Percentiles rank a stretch among this genome's conserved stretches.
Evolutionary conservation across 352 stramenopile genomes (phyloP).

Genomic region (Phytophthora constricta): DNA sequence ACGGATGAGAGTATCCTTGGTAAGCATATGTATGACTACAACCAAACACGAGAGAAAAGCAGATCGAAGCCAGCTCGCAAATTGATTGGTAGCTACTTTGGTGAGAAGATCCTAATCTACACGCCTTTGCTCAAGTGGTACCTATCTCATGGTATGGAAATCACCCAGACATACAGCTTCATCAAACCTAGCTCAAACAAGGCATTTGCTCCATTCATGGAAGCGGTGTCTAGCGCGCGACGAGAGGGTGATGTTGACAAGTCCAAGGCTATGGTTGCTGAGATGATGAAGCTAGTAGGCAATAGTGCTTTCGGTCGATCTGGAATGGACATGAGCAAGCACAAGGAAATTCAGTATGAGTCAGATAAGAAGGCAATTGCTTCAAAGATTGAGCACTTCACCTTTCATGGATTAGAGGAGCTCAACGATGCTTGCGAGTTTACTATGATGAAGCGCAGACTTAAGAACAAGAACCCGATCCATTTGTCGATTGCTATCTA

Average conservation of each 20-base stretch:
- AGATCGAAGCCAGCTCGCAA: slow-evolving; percentile 23
- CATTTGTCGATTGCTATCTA: neutral
- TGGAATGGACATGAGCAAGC: slow-evolving; percentile 22
- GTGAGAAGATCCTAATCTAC: slow-evolving; percentile 41
- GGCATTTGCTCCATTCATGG: slow-evolving; percentile 27
- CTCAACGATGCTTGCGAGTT: slow-evolving; percentile 17
- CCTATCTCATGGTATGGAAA: slow-evolving; percentile 27
- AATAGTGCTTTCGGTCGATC: slow-evolving; percentile 19
- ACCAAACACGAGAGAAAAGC: slow-evolving; percentile 8
- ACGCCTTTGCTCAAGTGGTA: slow-evolving; percentile 45
- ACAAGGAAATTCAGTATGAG: slow-evolving; percentile 23
- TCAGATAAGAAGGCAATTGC: neutral
- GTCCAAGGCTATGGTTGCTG: slow-evolving; percentile 20
- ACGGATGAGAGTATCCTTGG: neutral
- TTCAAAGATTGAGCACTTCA: slow-evolving; percentile 6
- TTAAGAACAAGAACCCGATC: neutral
- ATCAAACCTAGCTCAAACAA: slow-evolving; percentile 19
- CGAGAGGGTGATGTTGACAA: slow-evolving; percentile 31
- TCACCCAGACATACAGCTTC: slow-evolving; percentile 38
- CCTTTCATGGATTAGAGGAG: slow-evolving; percentile 16
- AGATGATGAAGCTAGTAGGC: slow-evolving; percentile 26
- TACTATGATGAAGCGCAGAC: neutral
- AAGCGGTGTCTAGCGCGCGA: slow-evolving; percentile 31
- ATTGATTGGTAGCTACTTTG: slow-evolving; percentile 42
- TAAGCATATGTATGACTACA: neutral